phyloP scores from a whole-genome alignment of 2,329 filamentous ascomycete genomes.

The Sarocladium oryzae region DNA sequence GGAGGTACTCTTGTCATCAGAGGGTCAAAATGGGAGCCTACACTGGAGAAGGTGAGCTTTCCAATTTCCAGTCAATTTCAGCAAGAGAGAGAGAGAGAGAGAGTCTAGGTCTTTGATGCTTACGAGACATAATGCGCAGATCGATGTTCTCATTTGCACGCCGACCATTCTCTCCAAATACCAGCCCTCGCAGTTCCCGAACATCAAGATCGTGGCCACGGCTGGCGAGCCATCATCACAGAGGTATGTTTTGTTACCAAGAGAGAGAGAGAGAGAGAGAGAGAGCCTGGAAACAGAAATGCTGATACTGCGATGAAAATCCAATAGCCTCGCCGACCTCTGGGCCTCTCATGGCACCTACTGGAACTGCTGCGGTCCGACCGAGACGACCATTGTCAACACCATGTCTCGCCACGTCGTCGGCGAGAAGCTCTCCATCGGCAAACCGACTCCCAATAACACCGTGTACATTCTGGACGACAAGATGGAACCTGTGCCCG shows the following conservation, averaged over 20 bases:
- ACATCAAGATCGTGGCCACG: constrained; percentile 45
- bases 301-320: too few relatives aligned
- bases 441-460: constrained; percentile 50
- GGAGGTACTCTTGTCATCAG: constrained; percentile 49
- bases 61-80: too few relatives aligned
- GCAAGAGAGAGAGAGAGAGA: too few relatives aligned
- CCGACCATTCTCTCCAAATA: constrained; percentile 48
- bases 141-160: constrained; percentile 49
- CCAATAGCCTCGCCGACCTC: constrained; percentile 41
- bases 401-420: constrained; percentile 44
- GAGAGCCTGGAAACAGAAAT: too few relatives aligned
- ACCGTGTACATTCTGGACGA: constrained; percentile 48
- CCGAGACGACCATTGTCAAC: constrained; percentile 54
- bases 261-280: too few relatives aligned
- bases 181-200: constrained; percentile 37
- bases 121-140: constrained; percentile 20
- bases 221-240: constrained; percentile 48
- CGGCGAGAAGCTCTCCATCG: constrained; percentile 44
- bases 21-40: constrained; percentile 41
- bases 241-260: constrained; percentile 23
- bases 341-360: constrained; percentile 44
- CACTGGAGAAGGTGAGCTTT: constrained; percentile 35
- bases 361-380: constrained; percentile 54
- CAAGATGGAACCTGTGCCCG: constrained; percentile 32
- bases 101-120: too few relatives aligned